A percentile compares a stretch with the other conserved stretches of the same genome.
Conservation (phyloP, 495 filamentous ascomycete species). For the Penicillium steckii region DNA sequence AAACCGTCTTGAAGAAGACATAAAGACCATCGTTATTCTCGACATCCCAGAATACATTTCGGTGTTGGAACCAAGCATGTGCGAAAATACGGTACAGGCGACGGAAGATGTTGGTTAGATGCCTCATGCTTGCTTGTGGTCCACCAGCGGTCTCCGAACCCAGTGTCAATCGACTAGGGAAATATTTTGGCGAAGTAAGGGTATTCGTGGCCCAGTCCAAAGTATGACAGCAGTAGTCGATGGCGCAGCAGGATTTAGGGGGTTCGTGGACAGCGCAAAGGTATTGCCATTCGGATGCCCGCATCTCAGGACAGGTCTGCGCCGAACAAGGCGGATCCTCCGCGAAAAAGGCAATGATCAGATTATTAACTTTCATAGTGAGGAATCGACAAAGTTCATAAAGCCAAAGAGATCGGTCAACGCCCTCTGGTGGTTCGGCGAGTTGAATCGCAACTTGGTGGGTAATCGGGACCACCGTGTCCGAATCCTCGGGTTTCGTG, state of each 20-base stretch:
- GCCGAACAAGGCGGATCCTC: conserved; percentile 85
- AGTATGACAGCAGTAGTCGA: conserved; percentile 98
- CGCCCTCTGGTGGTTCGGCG: conserved; percentile 72
- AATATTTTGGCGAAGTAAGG: conserved; percentile 85
- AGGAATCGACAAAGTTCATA: conserved; percentile 97
- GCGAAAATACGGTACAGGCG: conserved; percentile 95
- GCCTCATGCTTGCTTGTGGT: conserved; percentile 63
- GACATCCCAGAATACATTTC: conserved; percentile 93
- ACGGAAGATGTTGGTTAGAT: conserved; percentile 90
- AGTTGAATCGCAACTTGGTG: conserved; percentile 69
- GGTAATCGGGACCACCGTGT: conserved; percentile 62
- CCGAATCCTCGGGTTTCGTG: conserved; percentile 61
- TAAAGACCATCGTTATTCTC: conserved; percentile 86
- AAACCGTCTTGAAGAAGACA: conserved; percentile 94
- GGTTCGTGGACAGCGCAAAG: conserved; percentile 96
- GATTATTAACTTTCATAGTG: conserved; percentile 84
- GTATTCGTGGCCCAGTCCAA: conserved; percentile 94
- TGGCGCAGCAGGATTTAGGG: conserved; percentile 93
- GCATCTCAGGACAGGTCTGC: conserved; percentile 93
- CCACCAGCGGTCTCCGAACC: conserved; percentile 63
- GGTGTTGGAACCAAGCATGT: conserved; percentile 97
- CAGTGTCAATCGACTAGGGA: conserved; percentile 82
- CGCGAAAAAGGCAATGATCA: conserved; percentile 88
- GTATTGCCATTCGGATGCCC: conserved; percentile 97
- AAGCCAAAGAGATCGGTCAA: conserved; percentile 87